These are phyloP conservation scores for Nakazawaea ernobii DNA, from an alignment of 805 yeast species.

Conservation along the genomic window DNA sequence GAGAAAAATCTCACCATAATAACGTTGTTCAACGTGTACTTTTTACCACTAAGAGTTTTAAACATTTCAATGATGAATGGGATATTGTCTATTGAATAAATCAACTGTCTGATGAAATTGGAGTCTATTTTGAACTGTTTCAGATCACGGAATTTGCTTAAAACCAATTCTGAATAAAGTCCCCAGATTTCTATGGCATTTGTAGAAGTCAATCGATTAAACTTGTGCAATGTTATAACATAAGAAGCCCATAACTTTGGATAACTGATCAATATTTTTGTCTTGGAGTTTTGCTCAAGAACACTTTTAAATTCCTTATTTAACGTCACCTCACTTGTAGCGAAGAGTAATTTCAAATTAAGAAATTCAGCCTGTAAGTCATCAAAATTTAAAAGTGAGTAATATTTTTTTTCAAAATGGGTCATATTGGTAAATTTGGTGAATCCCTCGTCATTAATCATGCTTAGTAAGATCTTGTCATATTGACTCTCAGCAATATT, in stretches of 20 bases:
- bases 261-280: background rate
- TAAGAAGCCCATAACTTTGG: constrained; percentile 7
- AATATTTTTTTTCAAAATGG: background rate
- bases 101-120: constrained; percentile 1
- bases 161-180: background rate
- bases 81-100: background rate
- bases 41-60: background rate
- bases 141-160: background rate
- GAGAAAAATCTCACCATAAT: constrained; percentile 1
- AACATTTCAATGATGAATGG: background rate
- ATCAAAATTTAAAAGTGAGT: background rate
- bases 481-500: background rate
- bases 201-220: background rate
- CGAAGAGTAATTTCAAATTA: constrained; percentile 2
- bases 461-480: background rate
- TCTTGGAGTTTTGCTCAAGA: background rate
- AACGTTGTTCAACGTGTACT: background rate
- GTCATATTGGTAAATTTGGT: background rate
- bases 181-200: constrained; percentile 1
- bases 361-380: background rate
- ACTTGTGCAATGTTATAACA: background rate
- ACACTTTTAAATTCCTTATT: background rate
- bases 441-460: background rate
- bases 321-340: background rate
- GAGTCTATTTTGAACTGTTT: constrained; percentile 2